Evolutionary conservation across 2,329 filamentous ascomycete genomes (phyloP).

Genomic region (Neofusicoccum ribis): DNA sequence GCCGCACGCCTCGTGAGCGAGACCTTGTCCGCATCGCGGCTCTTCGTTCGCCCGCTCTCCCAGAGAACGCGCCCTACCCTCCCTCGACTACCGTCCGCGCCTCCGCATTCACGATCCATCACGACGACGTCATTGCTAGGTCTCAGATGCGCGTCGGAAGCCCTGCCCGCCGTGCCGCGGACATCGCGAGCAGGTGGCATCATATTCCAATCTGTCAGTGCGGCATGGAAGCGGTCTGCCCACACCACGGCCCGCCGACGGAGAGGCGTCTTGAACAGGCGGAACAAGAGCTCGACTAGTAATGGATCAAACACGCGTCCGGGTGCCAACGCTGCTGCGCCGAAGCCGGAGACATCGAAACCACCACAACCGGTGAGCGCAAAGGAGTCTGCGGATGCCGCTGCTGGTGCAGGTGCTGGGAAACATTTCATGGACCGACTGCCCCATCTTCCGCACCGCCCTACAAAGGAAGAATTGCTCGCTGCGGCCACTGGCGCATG

Average conservation of each 20-base stretch:
- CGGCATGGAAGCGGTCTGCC: constrained; percentile 32
- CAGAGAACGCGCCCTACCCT: not conserved
- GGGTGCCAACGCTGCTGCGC: not conserved
- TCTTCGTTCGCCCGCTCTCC: constrained; percentile 1
- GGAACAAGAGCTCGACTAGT: constrained; percentile 41
- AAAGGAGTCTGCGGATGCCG: constrained; percentile 27
- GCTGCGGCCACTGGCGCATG: constrained; percentile 91
- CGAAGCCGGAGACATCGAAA: constrained; percentile 25
- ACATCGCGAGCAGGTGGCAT: not conserved
- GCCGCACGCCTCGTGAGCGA: constrained; percentile 8
- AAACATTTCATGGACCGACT: constrained; percentile 58
- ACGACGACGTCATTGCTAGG: constrained; percentile 18
- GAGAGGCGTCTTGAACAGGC: constrained; percentile 26
- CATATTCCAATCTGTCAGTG: not conserved
- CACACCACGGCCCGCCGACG: constrained; percentile 26
- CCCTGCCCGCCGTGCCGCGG: not conserved
- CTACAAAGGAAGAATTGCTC: constrained; percentile 89
- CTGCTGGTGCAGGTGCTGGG: constrained; percentile 27
- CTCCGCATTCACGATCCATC: not conserved
- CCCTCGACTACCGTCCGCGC: not conserved
- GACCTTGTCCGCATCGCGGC: not conserved
- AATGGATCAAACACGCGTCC: constrained; percentile 26
- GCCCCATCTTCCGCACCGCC: constrained; percentile 65
- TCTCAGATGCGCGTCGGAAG: constrained; percentile 3
- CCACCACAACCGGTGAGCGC: constrained; percentile 27